These are phyloP conservation scores for Acer negundo DNA, from an alignment of 345 rosid species.

Conservation along the genomic window DNA sequence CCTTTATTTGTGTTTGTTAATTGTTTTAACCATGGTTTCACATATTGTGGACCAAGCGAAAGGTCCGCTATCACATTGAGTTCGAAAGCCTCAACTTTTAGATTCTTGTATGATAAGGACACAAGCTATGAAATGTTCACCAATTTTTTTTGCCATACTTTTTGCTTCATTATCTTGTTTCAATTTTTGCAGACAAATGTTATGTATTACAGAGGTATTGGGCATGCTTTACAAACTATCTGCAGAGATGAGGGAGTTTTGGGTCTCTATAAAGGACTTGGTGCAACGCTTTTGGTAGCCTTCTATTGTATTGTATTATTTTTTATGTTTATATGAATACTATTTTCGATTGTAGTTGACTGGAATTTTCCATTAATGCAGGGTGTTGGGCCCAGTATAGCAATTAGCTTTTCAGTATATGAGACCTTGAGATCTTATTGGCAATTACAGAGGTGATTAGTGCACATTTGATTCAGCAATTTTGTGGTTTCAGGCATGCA, in stretches of 20 bases:
- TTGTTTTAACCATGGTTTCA: background rate
- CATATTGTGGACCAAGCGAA: background rate
- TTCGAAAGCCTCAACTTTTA: background rate
- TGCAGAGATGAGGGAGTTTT: conserved; percentile 71
- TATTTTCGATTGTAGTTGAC: conserved; percentile 1
- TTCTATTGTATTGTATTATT: background rate
- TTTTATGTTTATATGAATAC: background rate
- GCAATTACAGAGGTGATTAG: conserved; percentile 67
- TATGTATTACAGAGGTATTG: conserved; percentile 76
- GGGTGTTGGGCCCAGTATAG: conserved; percentile 96
- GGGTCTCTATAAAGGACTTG: conserved; percentile 93
- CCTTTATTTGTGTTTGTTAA: too few relatives aligned
- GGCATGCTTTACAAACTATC: conserved; percentile 78
- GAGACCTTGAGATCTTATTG: conserved; percentile 85
- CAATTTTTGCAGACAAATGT: conserved; percentile 64
- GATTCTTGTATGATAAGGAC: background rate
- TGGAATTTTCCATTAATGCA: conserved; percentile 30
- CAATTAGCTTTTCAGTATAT: conserved; percentile 85
- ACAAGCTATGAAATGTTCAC: background rate
- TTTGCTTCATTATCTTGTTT: background rate
- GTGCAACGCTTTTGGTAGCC: conserved; percentile 82
- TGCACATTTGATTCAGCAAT: conserved; percentile 11
- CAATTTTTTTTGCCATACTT: background rate
- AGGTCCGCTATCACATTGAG: background rate
- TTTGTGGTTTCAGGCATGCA: background rate